A percentile compares a stretch with the other conserved stretches of the same genome.
phyloP scores from a whole-genome alignment of 805 yeast species.

The Candida khao-thaluensis region DNA sequence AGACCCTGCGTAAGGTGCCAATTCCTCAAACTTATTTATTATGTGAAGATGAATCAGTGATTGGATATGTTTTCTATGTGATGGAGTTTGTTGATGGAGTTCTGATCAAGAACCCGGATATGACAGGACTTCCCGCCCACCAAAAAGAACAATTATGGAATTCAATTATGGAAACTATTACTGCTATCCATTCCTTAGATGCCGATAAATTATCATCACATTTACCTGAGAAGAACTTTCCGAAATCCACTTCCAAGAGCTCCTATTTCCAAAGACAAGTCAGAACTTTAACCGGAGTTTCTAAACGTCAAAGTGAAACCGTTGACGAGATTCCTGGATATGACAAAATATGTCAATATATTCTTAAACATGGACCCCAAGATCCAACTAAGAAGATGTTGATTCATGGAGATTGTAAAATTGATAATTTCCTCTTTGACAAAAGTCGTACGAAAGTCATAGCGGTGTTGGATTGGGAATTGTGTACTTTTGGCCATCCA shows the following conservation, averaged over 20 bases:
- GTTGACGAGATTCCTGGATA: constrained; percentile 52
- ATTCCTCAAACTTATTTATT: constrained; percentile 52
- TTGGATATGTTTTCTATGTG: constrained; percentile 57
- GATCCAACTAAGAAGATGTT: constrained; percentile 46
- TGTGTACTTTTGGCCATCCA: constrained; percentile 65
- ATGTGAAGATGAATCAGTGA: constrained; percentile 54
- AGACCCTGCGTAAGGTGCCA: constrained; percentile 38
- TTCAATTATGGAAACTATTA: constrained; percentile 47
- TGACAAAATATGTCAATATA: constrained; percentile 40
- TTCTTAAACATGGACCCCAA: constrained; percentile 43
- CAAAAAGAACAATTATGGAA: constrained; percentile 41
- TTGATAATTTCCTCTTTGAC: constrained; percentile 62
- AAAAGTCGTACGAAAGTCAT: constrained; percentile 48
- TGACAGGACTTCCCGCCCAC: constrained; percentile 32
- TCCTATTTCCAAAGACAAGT: constrained; percentile 56
- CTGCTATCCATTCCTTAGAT: constrained; percentile 51
- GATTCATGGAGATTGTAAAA: constrained; percentile 65
- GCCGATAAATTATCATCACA: constrained; percentile 38
- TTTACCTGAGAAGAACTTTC: constrained; percentile 48
- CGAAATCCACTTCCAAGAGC: constrained; percentile 23
- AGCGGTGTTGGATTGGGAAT: constrained; percentile 66
- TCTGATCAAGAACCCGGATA: constrained; percentile 52
- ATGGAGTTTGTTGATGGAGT: constrained; percentile 61
- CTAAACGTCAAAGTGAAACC: constrained; percentile 31
- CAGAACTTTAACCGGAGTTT: constrained; percentile 45